Evolutionary conservation across 176 grass and related monocot genomes (phyloP).

Genomic region (Thalia dealbata): DNA sequence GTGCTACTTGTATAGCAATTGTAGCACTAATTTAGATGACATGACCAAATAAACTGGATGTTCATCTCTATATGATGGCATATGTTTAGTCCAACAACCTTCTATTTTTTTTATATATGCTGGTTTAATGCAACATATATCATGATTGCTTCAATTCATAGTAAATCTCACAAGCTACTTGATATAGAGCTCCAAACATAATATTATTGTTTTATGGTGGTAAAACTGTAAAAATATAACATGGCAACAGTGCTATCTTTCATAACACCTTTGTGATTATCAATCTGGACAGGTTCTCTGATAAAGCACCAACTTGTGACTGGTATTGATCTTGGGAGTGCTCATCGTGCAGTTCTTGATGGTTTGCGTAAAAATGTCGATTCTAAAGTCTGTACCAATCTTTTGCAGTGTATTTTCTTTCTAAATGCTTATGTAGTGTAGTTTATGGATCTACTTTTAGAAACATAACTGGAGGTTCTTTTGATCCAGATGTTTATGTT

Average conservation of each 20-base stretch:
- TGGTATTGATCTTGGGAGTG: constrained; percentile 62
- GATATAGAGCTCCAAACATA: not conserved
- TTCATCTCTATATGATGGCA: not conserved
- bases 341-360: constrained; percentile 87
- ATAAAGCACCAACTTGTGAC: constrained; percentile 90
- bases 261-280: not conserved
- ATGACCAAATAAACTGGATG: not conserved
- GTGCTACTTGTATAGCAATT: not conserved
- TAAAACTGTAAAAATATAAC: not conserved
- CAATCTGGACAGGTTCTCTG: constrained; percentile 49
- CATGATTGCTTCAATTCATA: not conserved
- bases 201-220: not conserved
- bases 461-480: not conserved
- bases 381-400: constrained; percentile 63
- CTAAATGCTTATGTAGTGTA: no score
- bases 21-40: not conserved
- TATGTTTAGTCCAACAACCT: not conserved
- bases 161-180: not conserved
- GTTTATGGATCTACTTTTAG: not conserved
- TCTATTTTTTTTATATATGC: not conserved
- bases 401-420: not conserved
- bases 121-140: not conserved
- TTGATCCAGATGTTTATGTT: constrained; percentile 95
- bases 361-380: constrained; percentile 82
- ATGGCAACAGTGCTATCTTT: not conserved